Percentiles rank a stretch among this genome's conserved stretches.
Evolutionary conservation across 495 filamentous ascomycete genomes (phyloP).

Genomic region (Penicillium canescens): DNA sequence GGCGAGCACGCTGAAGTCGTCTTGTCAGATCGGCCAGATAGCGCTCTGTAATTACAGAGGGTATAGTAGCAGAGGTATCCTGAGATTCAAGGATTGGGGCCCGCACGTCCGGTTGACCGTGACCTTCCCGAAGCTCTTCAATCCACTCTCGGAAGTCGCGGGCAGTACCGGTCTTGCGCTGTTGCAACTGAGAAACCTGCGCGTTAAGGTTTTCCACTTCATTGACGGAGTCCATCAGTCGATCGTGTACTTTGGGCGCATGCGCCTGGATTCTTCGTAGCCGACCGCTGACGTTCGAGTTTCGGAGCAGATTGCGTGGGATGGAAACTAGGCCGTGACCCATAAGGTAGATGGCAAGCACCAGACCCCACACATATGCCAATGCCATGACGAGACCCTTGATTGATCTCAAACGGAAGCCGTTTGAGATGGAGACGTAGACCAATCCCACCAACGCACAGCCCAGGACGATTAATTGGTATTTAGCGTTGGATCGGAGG

Average conservation of each 20-base stretch:
- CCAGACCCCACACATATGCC: slow-evolving; percentile 89
- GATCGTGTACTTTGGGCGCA: slow-evolving; percentile 82
- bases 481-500: slow-evolving; percentile 80
- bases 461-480: slow-evolving; percentile 77
- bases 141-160: slow-evolving; percentile 90
- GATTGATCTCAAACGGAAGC: slow-evolving; percentile 61
- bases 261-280: slow-evolving; percentile 72
- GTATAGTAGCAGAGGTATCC: slow-evolving; percentile 45
- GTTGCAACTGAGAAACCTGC: slow-evolving; percentile 74
- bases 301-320: slow-evolving; percentile 75
- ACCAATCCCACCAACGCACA: slow-evolving; percentile 70
- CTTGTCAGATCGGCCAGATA: slow-evolving; percentile 89
- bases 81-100: slow-evolving; percentile 43
- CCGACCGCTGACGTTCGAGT: slow-evolving; percentile 69
- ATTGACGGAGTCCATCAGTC: slow-evolving; percentile 79
- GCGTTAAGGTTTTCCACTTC: slow-evolving; percentile 78
- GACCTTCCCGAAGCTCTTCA: slow-evolving; percentile 79
- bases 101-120: slow-evolving; percentile 64
- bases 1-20: slow-evolving; percentile 74
- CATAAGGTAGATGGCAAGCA: slow-evolving; percentile 94
- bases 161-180: slow-evolving; percentile 81
- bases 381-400: slow-evolving; percentile 89
- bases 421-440: slow-evolving; percentile 80
- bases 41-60: slow-evolving; percentile 86
- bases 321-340: slow-evolving; percentile 93